Percentiles rank a stretch among this genome's conserved stretches.
These are phyloP conservation scores for Suillus clintonianus DNA, from an alignment of 768 basidiomycete species.

Conservation along the genomic window DNA sequence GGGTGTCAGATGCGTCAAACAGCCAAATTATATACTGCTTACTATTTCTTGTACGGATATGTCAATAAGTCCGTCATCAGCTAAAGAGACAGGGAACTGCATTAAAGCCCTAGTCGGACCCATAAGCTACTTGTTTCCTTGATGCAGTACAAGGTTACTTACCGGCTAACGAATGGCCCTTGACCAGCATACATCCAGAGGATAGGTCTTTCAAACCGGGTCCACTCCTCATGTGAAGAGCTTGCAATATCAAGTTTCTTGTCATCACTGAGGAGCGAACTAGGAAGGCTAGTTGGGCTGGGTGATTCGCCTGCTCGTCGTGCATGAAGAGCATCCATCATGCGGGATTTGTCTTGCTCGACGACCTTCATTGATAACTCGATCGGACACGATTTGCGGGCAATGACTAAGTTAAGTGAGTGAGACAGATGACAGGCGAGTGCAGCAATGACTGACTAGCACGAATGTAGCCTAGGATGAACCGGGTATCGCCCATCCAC, in stretches of 20 bases:
- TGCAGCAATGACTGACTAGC: constrained; percentile 49
- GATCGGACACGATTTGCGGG: constrained; percentile 65
- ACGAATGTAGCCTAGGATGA: constrained; percentile 68
- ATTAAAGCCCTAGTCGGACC: constrained; percentile 59
- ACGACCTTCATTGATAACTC: constrained; percentile 71
- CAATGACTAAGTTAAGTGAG: constrained; percentile 45
- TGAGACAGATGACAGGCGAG: not conserved
- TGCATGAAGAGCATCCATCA: constrained; percentile 54
- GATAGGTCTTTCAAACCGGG: constrained; percentile 65
- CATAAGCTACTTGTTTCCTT: constrained; percentile 6
- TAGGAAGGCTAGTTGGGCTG: constrained; percentile 7
- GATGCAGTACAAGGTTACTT: constrained; percentile 10
- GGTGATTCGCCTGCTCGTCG: constrained; percentile 29
- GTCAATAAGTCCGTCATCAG: constrained; percentile 80
- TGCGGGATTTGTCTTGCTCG: constrained; percentile 68
- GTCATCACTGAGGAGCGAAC: constrained; percentile 10
- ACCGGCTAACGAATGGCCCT: constrained; percentile 75
- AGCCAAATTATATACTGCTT: constrained; percentile 16
- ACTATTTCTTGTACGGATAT: constrained; percentile 67
- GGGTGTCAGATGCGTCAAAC: constrained; percentile 9
- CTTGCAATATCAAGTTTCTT: constrained; percentile 23
- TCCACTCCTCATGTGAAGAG: constrained; percentile 64
- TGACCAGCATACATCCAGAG: constrained; percentile 77
- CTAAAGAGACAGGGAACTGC: constrained; percentile 82
- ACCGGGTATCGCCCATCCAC: constrained; percentile 86